Conservation (phyloP, 495 filamentous ascomycete genomes). For the Hypoxylon perforatum region DNA sequence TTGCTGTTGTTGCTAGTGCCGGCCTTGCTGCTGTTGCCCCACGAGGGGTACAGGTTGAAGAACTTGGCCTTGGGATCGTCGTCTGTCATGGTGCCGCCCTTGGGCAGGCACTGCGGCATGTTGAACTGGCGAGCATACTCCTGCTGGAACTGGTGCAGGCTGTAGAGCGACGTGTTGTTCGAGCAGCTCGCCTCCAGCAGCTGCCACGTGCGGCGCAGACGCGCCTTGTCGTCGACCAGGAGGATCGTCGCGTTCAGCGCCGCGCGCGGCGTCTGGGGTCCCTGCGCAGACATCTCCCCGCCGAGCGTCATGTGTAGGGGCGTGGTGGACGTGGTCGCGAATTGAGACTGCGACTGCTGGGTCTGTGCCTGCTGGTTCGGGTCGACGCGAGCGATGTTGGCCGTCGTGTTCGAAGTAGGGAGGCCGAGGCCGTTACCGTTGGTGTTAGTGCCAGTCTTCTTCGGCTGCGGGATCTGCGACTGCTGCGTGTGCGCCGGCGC, state of each 20-base stretch:
- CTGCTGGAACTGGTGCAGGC: conserved; percentile 59
- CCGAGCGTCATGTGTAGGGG: too few species aligned
- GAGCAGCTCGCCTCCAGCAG: conserved; percentile 59
- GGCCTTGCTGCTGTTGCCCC: too few species aligned
- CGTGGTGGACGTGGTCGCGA: too few species aligned
- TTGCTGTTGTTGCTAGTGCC: too few species aligned
- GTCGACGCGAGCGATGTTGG: not conserved
- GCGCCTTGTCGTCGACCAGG: conserved; percentile 54
- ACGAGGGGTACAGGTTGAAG: not conserved
- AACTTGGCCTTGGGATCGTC: not conserved
- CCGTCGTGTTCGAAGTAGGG: conserved; percentile 12
- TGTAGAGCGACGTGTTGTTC: conserved; percentile 60
- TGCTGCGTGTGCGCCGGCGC: conserved; percentile 36
- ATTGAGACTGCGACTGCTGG: not conserved
- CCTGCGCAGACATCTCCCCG: too few species aligned
- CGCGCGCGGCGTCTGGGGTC: not conserved
- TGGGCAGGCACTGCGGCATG: conserved; percentile 43
- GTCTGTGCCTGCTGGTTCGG: too few species aligned
- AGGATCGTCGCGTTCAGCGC: conserved; percentile 8
- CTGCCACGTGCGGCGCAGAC: conserved; percentile 58
- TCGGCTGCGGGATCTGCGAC: conserved; percentile 31
- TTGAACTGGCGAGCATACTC: conserved; percentile 51
- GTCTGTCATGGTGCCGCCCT: conserved; percentile 23
- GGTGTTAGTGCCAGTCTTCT: not conserved
- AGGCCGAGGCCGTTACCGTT: not conserved